phyloP scores from a whole-genome alignment of 805 yeast species.

The Pichia manshurica region DNA sequence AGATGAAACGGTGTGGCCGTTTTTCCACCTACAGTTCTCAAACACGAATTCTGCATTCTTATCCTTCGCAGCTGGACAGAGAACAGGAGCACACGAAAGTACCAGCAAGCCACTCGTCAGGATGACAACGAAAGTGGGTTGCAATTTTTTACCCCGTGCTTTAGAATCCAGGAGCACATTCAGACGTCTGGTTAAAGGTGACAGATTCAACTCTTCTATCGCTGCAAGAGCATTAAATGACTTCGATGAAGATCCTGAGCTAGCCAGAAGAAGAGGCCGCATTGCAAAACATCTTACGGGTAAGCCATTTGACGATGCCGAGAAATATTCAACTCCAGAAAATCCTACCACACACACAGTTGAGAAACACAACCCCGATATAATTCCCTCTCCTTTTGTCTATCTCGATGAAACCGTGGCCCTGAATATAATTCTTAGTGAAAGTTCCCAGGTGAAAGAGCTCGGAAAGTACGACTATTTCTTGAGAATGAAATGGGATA shows the following conservation, averaged over 20 bases:
- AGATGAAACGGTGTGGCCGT: too few relatives aligned
- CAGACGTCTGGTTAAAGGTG: background rate
- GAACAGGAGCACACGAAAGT: too few relatives aligned
- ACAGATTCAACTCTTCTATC: conserved; percentile 1
- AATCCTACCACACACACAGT: background rate
- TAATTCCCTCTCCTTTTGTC: conserved; percentile 12
- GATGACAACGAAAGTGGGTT: too few relatives aligned
- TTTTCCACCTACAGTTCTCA: too few relatives aligned
- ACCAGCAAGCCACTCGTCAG: too few relatives aligned
- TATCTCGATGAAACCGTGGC: conserved; percentile 14
- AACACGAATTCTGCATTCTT: too few relatives aligned
- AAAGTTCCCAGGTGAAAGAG: background rate
- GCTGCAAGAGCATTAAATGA: background rate
- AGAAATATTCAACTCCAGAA: background rate
- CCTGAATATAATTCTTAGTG: conserved; percentile 14
- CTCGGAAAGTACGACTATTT: conserved; percentile 14
- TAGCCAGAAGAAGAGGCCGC: background rate
- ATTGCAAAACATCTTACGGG: conserved; percentile 1
- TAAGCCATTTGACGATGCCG: conserved; percentile 8
- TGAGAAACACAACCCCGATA: conserved; percentile 2
- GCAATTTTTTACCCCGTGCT: too few relatives aligned
- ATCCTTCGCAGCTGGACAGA: too few relatives aligned
- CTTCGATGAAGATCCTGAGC: background rate
- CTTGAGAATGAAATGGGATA: conserved; percentile 18
- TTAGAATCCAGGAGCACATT: too few relatives aligned